phyloP scores from a whole-genome alignment of 2,329 filamentous ascomycete species.

The Cladosporium sp. region DNA sequence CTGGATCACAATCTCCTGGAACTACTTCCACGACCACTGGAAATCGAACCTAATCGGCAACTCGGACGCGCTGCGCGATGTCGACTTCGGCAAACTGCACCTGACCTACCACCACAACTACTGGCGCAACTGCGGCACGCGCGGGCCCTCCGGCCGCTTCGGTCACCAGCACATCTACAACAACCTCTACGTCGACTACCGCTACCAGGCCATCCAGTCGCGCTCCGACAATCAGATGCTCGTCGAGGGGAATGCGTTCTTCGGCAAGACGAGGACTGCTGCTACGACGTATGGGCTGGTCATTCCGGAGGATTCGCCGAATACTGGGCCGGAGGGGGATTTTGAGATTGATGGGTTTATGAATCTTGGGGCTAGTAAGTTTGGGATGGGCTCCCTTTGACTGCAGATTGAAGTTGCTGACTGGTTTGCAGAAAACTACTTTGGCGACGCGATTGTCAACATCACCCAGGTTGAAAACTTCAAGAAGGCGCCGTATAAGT shows the following conservation, averaged over 20 bases:
- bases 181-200: slow-evolving; percentile 46
- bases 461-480: slow-evolving; percentile 50
- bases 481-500: slow-evolving; percentile 46
- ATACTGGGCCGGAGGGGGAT: slow-evolving; percentile 50
- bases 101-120: slow-evolving; percentile 50
- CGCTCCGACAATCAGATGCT: slow-evolving; percentile 47
- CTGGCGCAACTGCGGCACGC: slow-evolving; percentile 44
- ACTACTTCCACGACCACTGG: slow-evolving; percentile 49
- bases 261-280: slow-evolving; percentile 45
- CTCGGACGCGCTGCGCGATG: slow-evolving; percentile 35
- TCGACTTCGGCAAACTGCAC: slow-evolving; percentile 43
- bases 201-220: slow-evolving; percentile 47
- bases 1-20: slow-evolving; percentile 46
- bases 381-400: neutral
- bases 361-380: slow-evolving; percentile 50
- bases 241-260: slow-evolving; percentile 47
- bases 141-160: slow-evolving; percentile 47
- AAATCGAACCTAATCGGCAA: slow-evolving; percentile 43
- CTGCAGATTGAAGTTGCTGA: neutral
- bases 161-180: slow-evolving; percentile 48
- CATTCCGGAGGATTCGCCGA: slow-evolving; percentile 52
- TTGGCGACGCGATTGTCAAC: slow-evolving; percentile 45
- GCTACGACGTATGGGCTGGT: slow-evolving; percentile 52
- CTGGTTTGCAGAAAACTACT: slow-evolving; percentile 40
- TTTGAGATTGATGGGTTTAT: slow-evolving; percentile 52